phyloP scores from a whole-genome alignment of 192 early-diverging fungal species.

The Coemansia sp. region DNA sequence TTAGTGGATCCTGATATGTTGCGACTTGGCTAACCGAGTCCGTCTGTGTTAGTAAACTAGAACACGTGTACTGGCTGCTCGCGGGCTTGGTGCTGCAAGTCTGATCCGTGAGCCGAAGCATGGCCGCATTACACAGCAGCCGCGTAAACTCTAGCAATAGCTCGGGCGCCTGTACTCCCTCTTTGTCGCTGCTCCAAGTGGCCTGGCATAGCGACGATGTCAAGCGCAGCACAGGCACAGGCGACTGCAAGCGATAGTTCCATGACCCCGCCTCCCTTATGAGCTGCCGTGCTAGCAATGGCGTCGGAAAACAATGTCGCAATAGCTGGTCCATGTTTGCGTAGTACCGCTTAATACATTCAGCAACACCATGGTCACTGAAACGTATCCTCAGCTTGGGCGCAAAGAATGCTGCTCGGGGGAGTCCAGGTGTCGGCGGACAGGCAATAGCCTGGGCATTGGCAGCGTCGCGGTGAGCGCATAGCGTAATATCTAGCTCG shows the following conservation, averaged over 20 bases:
- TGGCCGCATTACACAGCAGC: conserved; percentile 4
- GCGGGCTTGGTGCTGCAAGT: background rate
- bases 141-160: conserved; percentile 11
- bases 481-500: conserved; percentile 19
- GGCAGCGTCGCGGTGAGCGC: background rate
- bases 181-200: background rate
- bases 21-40: background rate
- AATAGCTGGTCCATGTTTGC: background rate
- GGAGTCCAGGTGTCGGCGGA: background rate
- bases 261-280: conserved; percentile 23
- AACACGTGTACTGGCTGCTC: background rate
- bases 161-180: background rate
- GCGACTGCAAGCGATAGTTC: conserved; percentile 12
- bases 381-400: background rate
- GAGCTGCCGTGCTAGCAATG: background rate
- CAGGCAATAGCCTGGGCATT: background rate
- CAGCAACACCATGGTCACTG: background rate
- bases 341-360: conserved; percentile 11
- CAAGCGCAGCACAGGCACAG: conserved; percentile 5
- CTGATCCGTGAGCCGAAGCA: conserved; percentile 1
- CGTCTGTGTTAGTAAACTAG: background rate
- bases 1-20: background rate
- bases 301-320: background rate
- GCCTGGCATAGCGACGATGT: background rate
- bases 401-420: conserved; percentile 16